Evolutionary conservation across 768 basidiomycete species (phyloP).

Genomic region (Russula sp.): DNA sequence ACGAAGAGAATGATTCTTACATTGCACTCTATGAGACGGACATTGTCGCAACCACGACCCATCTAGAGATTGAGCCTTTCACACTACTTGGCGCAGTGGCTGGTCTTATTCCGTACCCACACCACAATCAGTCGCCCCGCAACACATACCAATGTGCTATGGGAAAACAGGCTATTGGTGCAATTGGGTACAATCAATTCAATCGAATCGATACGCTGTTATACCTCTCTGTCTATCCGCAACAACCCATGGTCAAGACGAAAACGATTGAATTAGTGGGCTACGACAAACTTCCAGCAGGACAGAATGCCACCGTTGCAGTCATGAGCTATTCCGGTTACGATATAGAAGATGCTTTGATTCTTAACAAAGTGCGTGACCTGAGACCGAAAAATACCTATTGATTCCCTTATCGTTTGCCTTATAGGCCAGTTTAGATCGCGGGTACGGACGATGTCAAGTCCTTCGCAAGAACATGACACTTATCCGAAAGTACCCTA

Average conservation of each 20-base stretch:
- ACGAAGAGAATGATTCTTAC: conserved; percentile 97
- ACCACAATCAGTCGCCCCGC: conserved; percentile 98
- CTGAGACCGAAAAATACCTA: neutral
- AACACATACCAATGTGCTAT: conserved; percentile 99
- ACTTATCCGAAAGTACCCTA: conserved; percentile 92
- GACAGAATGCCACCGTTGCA: conserved; percentile 97
- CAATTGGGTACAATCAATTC: conserved; percentile 96
- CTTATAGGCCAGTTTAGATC: conserved; percentile 83
- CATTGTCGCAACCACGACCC: conserved; percentile 80
- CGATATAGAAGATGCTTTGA: conserved; percentile 98
- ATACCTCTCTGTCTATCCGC: conserved; percentile 97
- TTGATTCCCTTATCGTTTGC: conserved; percentile 8
- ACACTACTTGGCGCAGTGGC: conserved; percentile 97
- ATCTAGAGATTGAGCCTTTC: conserved; percentile 98
- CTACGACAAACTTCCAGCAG: conserved; percentile 94
- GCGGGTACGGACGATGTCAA: conserved; percentile 97
- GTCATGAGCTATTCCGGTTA: conserved; percentile 99
- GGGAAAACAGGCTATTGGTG: conserved; percentile 99
- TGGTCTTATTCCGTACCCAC: conserved; percentile 97
- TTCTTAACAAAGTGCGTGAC: conserved; percentile 72
- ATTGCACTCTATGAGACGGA: conserved; percentile 93
- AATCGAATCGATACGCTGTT: conserved; percentile 96
- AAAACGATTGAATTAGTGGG: conserved; percentile 97
- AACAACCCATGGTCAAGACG: conserved; percentile 99
- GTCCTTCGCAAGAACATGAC: conserved; percentile 95